A percentile compares a stretch with the other conserved stretches of the same genome.
Evolutionary conservation across 192 early-diverging fungal genomes (phyloP).

Genomic region (Coemansia sp.): DNA sequence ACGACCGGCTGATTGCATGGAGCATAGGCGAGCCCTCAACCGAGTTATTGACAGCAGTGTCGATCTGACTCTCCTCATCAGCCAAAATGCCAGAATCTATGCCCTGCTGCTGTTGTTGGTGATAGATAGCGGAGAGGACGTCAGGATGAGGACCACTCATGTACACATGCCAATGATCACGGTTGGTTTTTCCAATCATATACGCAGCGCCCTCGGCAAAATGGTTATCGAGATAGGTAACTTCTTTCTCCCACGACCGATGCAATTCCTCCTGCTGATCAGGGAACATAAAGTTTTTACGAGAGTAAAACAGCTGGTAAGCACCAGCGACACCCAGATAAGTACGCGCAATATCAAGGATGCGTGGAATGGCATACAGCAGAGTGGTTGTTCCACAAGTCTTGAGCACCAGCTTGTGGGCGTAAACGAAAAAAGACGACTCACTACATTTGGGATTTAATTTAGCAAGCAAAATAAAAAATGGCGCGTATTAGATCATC

Average conservation of each 20-base stretch:
- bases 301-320: constrained; percentile 89
- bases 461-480: constrained; percentile 11
- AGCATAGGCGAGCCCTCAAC: constrained; percentile 21
- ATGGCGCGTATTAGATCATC: constrained; percentile 1
- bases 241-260: constrained; percentile 89
- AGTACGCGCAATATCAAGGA: constrained; percentile 76
- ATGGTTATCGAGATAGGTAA: constrained; percentile 62
- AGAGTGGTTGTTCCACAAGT: constrained; percentile 98
- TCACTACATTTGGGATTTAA: constrained; percentile 54
- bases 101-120: background rate
- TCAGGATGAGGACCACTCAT: constrained; percentile 64
- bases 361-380: constrained; percentile 79
- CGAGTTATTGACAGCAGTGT: constrained; percentile 32
- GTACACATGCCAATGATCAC: constrained; percentile 97
- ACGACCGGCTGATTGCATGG: constrained; percentile 32
- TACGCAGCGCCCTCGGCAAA: constrained; percentile 80
- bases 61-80: constrained; percentile 1
- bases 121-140: background rate
- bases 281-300: constrained; percentile 96
- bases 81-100: too few relatives aligned
- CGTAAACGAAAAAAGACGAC: constrained; percentile 96
- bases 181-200: constrained; percentile 88
- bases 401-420: constrained; percentile 93
- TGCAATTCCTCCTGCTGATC: constrained; percentile 85
- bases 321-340: constrained; percentile 54